Evolutionary conservation across 75 land plant species (phyloP).

Genomic region (Pinus tabuliformis): DNA sequence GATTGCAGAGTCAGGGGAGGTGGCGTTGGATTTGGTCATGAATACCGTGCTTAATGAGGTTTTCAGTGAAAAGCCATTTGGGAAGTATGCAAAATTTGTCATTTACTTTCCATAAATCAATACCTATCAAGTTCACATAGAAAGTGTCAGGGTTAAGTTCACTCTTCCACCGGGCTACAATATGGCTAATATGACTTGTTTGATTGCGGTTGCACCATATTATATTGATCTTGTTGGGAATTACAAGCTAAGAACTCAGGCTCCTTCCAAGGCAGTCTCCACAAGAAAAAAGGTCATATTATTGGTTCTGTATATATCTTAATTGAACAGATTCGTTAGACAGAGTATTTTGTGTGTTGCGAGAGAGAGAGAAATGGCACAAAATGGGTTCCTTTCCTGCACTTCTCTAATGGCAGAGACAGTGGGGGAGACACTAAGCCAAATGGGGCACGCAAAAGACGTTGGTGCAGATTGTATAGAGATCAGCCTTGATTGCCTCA

Average conservation of each 20-base stretch:
- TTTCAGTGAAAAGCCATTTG: slow-evolving; percentile 87
- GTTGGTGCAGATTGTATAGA: slow-evolving; percentile 70
- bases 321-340: too few species aligned
- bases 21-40: too few species aligned
- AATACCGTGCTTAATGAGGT: slow-evolving; percentile 31
- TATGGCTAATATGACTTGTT: slow-evolving; percentile 76
- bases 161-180: slow-evolving; percentile 55
- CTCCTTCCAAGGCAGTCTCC: slow-evolving; percentile 67
- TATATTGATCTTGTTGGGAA: slow-evolving; percentile 85
- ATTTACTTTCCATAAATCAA: slow-evolving; percentile 81
- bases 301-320: too few species aligned
- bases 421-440: slow-evolving; percentile 33
- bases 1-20: too few species aligned
- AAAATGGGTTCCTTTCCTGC: slow-evolving; percentile 33
- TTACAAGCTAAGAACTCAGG: slow-evolving; percentile 80
- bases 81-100: slow-evolving; percentile 58
- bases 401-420: slow-evolving; percentile 46
- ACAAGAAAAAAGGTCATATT: slow-evolving; percentile 52
- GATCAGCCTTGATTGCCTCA: slow-evolving; percentile 46
- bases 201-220: slow-evolving; percentile 83
- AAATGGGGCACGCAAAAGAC: slow-evolving; percentile 44
- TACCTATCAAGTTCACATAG: slow-evolving; percentile 50
- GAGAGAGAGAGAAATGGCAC: slow-evolving; percentile 6
- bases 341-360: neutral
- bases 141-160: slow-evolving; percentile 81